phyloP scores from a whole-genome alignment of 129 eudicot species.

The Scalesia atractyloides region DNA sequence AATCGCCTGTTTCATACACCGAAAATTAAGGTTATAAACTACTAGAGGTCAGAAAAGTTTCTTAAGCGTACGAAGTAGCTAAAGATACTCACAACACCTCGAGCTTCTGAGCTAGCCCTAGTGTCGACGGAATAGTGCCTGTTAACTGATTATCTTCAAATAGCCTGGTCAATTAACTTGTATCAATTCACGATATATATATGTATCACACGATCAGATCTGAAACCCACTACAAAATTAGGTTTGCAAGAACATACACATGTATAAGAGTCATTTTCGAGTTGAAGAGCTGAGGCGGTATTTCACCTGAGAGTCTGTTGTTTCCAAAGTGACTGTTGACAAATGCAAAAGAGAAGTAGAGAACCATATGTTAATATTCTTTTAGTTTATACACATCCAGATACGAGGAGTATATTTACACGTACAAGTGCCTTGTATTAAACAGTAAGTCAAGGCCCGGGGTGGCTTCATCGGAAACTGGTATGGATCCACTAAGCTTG shows the following conservation, averaged over 20 bases:
- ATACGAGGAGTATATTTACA: not conserved
- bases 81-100: constrained; percentile 77
- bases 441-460: constrained; percentile 85
- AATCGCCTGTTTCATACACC: constrained; percentile 53
- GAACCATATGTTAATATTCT: not conserved
- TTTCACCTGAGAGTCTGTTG: constrained; percentile 77
- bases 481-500: constrained; percentile 67
- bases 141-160: constrained; percentile 66
- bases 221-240: not conserved
- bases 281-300: constrained; percentile 69
- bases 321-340: constrained; percentile 79
- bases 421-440: constrained; percentile 81
- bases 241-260: constrained; percentile 54
- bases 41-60: not conserved
- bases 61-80: constrained; percentile 17
- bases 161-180: constrained; percentile 56
- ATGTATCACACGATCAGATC: not conserved
- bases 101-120: constrained; percentile 59
- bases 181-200: not conserved
- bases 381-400: not conserved
- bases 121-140: constrained; percentile 67
- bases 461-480: constrained; percentile 62
- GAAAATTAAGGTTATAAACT: not conserved
- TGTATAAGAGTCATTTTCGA: constrained; percentile 70
- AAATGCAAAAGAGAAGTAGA: not conserved